Evolutionary conservation across 2,329 filamentous ascomycete genomes (phyloP).

Genomic region (Trichoderma afroharzianum): DNA sequence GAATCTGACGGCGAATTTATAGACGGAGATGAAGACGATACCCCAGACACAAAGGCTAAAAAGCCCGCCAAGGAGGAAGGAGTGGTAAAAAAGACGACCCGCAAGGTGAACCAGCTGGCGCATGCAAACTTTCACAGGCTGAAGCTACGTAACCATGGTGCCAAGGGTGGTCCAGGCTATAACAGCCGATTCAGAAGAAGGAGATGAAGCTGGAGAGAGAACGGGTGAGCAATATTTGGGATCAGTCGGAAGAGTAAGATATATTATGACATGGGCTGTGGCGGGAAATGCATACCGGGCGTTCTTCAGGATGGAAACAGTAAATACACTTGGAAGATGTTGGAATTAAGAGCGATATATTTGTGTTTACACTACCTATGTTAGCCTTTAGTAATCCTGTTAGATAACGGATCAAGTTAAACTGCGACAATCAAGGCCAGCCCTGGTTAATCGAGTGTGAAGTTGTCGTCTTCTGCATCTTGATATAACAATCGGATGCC

Average conservation of each 20-base stretch:
- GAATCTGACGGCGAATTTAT: slow-evolving; percentile 18
- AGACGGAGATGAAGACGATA: slow-evolving; percentile 20
- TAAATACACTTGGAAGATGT: neutral
- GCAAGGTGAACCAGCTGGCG: slow-evolving; percentile 62
- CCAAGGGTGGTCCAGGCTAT: slow-evolving; percentile 58
- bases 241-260: neutral
- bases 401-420: rapidly evolving
- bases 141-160: slow-evolving; percentile 59
- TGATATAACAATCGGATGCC: too few species aligned
- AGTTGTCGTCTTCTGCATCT: too few species aligned
- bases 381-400: neutral
- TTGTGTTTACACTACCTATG: neutral
- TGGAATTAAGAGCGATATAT: neutral
- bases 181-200: slow-evolving; percentile 57
- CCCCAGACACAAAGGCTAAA: slow-evolving; percentile 18
- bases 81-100: slow-evolving; percentile 48
- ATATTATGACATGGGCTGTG: neutral
- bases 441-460: too few species aligned
- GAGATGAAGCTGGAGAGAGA: slow-evolving; percentile 22
- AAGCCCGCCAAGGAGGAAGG: slow-evolving; percentile 36
- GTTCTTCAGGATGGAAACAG: slow-evolving; percentile 2
- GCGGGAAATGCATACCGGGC: slow-evolving; percentile 9
- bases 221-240: neutral
- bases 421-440: rapidly evolving
- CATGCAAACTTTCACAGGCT: slow-evolving; percentile 65